Evolutionary conservation across 495 filamentous ascomycete species (phyloP), one percentile per base, ranked within the genome.

Genomic region (Zalerion maritima): DNA sequence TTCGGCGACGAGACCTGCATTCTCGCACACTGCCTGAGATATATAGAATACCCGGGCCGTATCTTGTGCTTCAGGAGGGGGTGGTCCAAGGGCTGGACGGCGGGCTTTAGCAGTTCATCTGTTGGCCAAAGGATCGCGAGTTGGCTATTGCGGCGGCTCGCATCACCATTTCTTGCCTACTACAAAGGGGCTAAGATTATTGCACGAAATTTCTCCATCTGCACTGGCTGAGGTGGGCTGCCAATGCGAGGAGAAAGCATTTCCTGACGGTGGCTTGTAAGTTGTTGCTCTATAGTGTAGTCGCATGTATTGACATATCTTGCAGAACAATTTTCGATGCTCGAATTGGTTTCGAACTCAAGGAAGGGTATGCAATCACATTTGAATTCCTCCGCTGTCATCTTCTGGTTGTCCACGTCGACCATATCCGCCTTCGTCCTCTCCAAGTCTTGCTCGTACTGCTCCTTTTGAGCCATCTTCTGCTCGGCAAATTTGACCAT

Each of bases 301-400:
- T 29, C 18, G 16, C 26, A 34, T 38, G 24, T 26, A 32, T 27
- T 42, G 31, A 42, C 33, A 37, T 14, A 12, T 14, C 12, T 28
- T 14, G 33, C 18, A 38, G 36, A 23, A 30, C 31, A 34, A 38
- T 38, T 35, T 20, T 38, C 17, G 36, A 38, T 30, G 28, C 39
- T 38, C 25, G 35, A 34, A 24, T 42, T 32, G 24, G 39, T 34
- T 42, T 42, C 19, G 18, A 38, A 30, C 30, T 43, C 21, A 33
- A 40, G 26, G 21, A 43, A 40, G 31, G 31, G 15, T 43, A 43
- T 40, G 26, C 27, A 32, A 43, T 43, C 24, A 40, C 22, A 32
- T 43, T 43, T 30, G 26, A 50, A 53, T 29, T 46, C 37, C 32
- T 51, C 40, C 38, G 29, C 44, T 26, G 45, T 47, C 38, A 51